Evolutionary conservation across 495 filamentous ascomycete species (phyloP), one percentile per base, ranked within the genome.

Genomic region (Extremus antarcticus): DNA sequence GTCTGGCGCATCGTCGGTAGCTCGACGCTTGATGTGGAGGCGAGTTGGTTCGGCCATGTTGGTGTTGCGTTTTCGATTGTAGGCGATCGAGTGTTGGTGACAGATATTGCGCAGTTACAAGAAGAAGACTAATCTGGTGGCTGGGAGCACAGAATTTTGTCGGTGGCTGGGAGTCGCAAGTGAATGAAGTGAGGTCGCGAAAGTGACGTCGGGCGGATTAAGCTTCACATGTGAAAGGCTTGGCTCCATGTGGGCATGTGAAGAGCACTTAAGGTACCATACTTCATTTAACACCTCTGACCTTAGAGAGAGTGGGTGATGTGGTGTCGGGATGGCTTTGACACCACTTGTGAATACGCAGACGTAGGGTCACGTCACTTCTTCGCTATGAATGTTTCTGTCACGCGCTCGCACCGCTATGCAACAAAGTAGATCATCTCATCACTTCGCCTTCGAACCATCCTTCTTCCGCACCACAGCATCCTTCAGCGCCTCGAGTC

Each of bases 401-500:
- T 4, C 29, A 35, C 29, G 13, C 29, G 29, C 29, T 35, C 29
- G 29, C 29, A 35, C 29, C 29, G 29, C 29, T 35, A 35, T 35
- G 29, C 29, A 35, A 35, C 29, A 35, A 35, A 35, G 29, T 21
- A 48, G 11, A 24, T n/a, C n/a, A n/a, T n/a, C n/a, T n/a, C n/a
- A 16, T 39, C 29, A 51, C 29, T 17, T 40, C 32, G 1, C 46
- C 23, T 25, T 25, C 50, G 40, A 23, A 29, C 50, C 48, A 3
- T 32, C 54, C 66, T 75, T 78, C 59, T 75, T 81, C 63, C 76
- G 75, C 43, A 75, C 78, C 54, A 95, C 72, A 45, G 87, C 83
- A 41, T 73, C 73, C 66, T 91, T 91, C 47, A 97, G 70, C 2
- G 80, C 77, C 50, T 80, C 77, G 51, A 97, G 72, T 52, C 83